These are phyloP conservation scores for Oenanthe sinensis DNA, from an alignment of 129 eudicot genomes.

Conservation along the genomic window DNA sequence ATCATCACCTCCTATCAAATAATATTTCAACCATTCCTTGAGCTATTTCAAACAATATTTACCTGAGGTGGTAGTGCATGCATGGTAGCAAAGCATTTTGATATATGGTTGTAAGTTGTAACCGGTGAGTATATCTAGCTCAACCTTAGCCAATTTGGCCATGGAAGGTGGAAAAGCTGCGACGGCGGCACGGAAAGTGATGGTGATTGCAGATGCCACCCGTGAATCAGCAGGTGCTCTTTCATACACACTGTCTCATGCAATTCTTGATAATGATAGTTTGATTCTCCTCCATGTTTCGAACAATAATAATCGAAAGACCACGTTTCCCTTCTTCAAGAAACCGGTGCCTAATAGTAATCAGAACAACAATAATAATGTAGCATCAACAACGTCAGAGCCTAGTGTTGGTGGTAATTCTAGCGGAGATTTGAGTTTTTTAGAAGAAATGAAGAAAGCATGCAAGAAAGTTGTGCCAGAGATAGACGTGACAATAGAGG, in stretches of 20 bases:
- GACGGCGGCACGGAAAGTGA: conserved; percentile 32
- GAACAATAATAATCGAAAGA: conserved; percentile 34
- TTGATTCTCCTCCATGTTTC: conserved; percentile 58
- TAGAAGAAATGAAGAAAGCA: conserved; percentile 19
- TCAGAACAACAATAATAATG: background rate
- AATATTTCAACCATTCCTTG: background rate
- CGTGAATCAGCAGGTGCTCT: conserved; percentile 62
- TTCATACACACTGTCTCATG: conserved; percentile 59
- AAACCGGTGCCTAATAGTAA: conserved; percentile 10
- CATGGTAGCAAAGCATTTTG: background rate
- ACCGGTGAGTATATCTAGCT: conserved; percentile 1
- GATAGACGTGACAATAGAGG: conserved; percentile 32
- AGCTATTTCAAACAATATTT: background rate
- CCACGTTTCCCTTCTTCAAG: conserved; percentile 33
- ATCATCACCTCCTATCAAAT: conserved; percentile 2
- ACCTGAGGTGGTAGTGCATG: background rate
- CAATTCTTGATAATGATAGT: conserved; percentile 35
- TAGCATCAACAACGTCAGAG: background rate
- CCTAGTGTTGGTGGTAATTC: background rate
- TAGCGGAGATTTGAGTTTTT: conserved; percentile 22
- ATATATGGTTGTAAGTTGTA: conserved; percentile 10
- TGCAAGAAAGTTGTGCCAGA: conserved; percentile 29
- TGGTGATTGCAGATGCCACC: conserved; percentile 71
- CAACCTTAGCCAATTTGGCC: conserved; percentile 10
- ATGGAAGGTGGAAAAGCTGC: conserved; percentile 24